Evolutionary conservation across 495 filamentous ascomycete genomes (phyloP).

Genomic region (Penicillium soppii): DNA sequence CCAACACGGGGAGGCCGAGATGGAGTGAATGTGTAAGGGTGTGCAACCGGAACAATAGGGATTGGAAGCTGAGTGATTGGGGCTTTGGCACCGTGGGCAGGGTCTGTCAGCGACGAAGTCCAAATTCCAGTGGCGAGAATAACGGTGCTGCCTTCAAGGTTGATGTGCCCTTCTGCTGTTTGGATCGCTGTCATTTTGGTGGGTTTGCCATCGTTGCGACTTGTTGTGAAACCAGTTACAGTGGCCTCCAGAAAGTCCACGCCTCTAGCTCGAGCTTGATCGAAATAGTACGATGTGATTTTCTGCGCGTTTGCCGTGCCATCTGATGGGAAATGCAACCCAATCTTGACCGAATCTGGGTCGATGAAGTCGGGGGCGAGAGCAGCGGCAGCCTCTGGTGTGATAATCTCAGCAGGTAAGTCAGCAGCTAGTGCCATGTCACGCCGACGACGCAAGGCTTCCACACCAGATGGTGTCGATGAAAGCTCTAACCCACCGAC

Average conservation of each 20-base stretch:
- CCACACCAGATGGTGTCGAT: conserved; percentile 21
- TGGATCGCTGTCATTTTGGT: conserved; percentile 12
- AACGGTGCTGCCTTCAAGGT: conserved; percentile 17
- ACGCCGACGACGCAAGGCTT: conserved; percentile 20
- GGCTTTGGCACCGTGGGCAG: conserved; percentile 3
- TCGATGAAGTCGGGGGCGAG: conserved; percentile 34
- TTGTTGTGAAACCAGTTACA: conserved; percentile 14
- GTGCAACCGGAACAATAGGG: conserved; percentile 34
- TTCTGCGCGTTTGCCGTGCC: conserved; percentile 27
- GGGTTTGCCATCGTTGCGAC: background rate
- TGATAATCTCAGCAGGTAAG: conserved; percentile 28
- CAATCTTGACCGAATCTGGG: conserved; percentile 10
- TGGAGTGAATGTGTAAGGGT: conserved; percentile 34
- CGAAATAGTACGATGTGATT: conserved; percentile 27
- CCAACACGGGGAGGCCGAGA: conserved; percentile 11
- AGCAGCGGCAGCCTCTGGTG: conserved; percentile 18
- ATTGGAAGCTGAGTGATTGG: conserved; percentile 17
- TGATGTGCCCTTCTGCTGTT: conserved; percentile 18
- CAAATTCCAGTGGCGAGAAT: conserved; percentile 36
- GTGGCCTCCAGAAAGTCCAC: conserved; percentile 24
- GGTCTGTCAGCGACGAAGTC: conserved; percentile 21
- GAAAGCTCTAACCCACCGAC: conserved; percentile 33
- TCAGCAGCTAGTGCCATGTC: conserved; percentile 19
- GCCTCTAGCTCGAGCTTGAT: conserved; percentile 32
- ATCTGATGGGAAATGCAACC: conserved; percentile 26